Base-by-base conservation (phyloP, 2,329 filamentous ascomycete genomes). In the Neonectria magnoliae region DNA sequence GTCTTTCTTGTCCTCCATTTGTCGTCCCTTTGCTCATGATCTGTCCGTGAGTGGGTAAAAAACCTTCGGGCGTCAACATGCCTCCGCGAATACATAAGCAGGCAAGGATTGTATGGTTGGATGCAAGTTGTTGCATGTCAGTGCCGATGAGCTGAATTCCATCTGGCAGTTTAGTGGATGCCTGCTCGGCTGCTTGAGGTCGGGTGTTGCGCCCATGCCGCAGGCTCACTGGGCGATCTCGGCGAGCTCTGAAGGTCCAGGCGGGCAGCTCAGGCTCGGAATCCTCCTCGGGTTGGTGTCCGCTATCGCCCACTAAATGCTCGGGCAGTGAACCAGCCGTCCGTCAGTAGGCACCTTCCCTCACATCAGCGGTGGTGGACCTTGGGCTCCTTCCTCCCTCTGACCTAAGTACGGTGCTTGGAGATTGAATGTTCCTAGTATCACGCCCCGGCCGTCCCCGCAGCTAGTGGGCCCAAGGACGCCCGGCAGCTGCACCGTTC, bases 361-460 rank as follows among this genome's bases (percentile, higher is more conserved):
- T 72, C 70, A 66, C 68, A 71, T 71, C 60, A 66, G 61, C 66
- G 48, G 50, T 33, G 47, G 67, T 68, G 61, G 56, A 41, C 47
- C 60, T 6, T 50, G 29, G 42, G 42, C 52, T 58, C 57, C 38
- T 53, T 57, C 48, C 41, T 38, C 55, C 54, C 48, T 50, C 58
- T 38, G n/a, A 14, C 22, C 45, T n/a, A 27, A 16, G 25, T 57
- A 42, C 41, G 29, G 16, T 27, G 42, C 53, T 9, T 57, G n/a
- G 16, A 50, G 42, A 25, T 25, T 45, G 60, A 69, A 11, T n/a
- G 45, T 65, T 67, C 31, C 29, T 72, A 72, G 33, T 9, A n/a
- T 13, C 64, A 70, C 68, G 41, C 69, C 71, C 56, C 57, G 58
- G 62, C 53, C 57, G 66, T 68, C 48, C 65, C 68, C 64, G 61